These are phyloP conservation scores for Blastocladiella emersonii DNA, from an alignment of 371 early-diverging fungal genomes.

Conservation along the genomic window DNA sequence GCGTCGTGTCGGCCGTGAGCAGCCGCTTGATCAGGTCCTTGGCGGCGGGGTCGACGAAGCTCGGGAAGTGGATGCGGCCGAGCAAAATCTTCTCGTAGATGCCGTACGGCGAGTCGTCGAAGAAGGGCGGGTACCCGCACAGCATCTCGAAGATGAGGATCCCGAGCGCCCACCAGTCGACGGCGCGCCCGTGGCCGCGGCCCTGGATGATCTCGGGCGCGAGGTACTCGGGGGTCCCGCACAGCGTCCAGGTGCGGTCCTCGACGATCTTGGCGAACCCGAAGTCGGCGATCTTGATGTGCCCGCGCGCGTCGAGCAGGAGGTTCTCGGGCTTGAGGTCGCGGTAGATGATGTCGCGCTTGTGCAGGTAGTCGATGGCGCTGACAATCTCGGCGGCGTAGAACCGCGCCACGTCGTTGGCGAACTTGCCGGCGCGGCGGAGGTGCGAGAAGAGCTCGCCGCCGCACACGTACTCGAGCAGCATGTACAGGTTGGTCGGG, in stretches of 20 bases:
- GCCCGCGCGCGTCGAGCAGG: slow-evolving; percentile 77
- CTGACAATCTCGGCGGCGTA: slow-evolving; percentile 32
- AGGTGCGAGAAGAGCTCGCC: slow-evolving; percentile 85
- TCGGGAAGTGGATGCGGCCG: slow-evolving; percentile 56
- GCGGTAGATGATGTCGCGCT: slow-evolving; percentile 47
- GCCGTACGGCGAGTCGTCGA: slow-evolving; percentile 61
- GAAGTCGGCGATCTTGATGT: slow-evolving; percentile 98
- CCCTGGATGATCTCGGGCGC: slow-evolving; percentile 43
- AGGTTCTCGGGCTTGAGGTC: slow-evolving; percentile 43
- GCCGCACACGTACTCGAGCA: slow-evolving; percentile 88
- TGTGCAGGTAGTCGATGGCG: slow-evolving; percentile 50
- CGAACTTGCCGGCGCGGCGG: slow-evolving; percentile 26
- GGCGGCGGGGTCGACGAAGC: slow-evolving; percentile 56
- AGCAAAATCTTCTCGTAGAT: slow-evolving; percentile 69
- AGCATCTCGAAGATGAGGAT: slow-evolving; percentile 1
- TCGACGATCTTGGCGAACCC: slow-evolving; percentile 96
- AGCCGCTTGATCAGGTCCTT: slow-evolving; percentile 61
- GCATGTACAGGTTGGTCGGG: slow-evolving; percentile 64
- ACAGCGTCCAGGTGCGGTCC: slow-evolving; percentile 92
- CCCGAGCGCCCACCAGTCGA: slow-evolving; percentile 60
- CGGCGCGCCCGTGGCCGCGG: slow-evolving; percentile 44
- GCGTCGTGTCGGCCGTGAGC: slow-evolving; percentile 60
- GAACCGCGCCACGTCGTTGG: slow-evolving; percentile 16
- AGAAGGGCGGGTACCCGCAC: slow-evolving; percentile 38
- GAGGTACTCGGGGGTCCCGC: slow-evolving; percentile 98